Percentiles rank a stretch among this genome's conserved stretches.
phyloP scores from a whole-genome alignment of 495 filamentous ascomycete species.

The Pseudevernia furfuracea region DNA sequence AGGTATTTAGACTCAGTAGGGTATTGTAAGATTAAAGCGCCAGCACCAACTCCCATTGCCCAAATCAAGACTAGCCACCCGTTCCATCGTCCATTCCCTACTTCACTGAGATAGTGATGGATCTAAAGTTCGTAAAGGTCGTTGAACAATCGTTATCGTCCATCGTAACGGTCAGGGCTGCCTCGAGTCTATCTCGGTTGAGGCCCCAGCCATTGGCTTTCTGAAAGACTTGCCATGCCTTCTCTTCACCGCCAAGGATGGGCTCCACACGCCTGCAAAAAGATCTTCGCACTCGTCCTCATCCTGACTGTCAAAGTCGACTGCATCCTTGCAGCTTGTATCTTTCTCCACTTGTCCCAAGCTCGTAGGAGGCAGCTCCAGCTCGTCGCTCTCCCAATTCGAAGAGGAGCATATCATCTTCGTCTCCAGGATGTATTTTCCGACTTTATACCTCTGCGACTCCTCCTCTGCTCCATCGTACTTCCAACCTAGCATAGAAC shows the following conservation, averaged over 20 bases:
- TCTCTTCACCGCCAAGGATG: conserved; percentile 55
- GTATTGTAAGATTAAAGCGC: background rate
- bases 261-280: conserved; percentile 80
- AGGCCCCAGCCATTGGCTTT: background rate
- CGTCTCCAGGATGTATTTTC: conserved; percentile 93
- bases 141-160: background rate
- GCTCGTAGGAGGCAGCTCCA: conserved; percentile 14
- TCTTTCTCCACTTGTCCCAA: background rate
- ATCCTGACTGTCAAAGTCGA: conserved; percentile 84
- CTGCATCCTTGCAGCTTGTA: conserved; percentile 17
- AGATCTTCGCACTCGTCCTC: conserved; percentile 94
- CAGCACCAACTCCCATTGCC: background rate
- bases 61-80: background rate
- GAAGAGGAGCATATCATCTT: conserved; percentile 56
- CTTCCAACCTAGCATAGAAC: conserved; percentile 79
- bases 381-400: conserved; percentile 57
- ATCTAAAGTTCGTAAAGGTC: background rate
- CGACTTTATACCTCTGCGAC: conserved; percentile 83
- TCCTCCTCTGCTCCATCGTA: conserved; percentile 79
- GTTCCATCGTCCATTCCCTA: background rate
- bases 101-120: background rate
- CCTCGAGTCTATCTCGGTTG: background rate
- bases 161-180: background rate
- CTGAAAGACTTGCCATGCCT: conserved; percentile 49
- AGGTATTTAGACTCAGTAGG: background rate